Base-by-base conservation (phyloP, 805 yeast species). In the Alloascoidea africana region DNA sequence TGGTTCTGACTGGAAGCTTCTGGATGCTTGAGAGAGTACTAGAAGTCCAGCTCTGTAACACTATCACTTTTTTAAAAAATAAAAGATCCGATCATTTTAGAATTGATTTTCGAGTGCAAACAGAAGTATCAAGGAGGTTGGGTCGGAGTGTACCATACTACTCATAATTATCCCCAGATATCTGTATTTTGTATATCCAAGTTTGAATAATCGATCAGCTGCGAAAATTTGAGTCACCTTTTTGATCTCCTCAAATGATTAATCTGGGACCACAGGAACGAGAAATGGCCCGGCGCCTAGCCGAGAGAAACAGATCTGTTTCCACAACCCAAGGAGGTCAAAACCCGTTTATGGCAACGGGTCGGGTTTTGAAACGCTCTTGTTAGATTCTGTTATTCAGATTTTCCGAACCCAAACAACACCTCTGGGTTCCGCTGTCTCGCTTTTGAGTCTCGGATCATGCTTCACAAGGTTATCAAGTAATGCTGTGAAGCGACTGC, bases 181-280 rank as follows among this genome's bases (percentile, higher is more conserved):
- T n/a, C n/a, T n/a, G n/a, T n/a, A n/a, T n/a, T n/a, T n/a, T n/a
- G n/a, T n/a, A n/a, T n/a, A n/a, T n/a, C n/a, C n/a, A n/a, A n/a
- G n/a, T n/a, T n/a, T n/a, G n/a, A n/a, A n/a, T n/a, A n/a, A n/a
- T n/a, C n/a, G n/a, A n/a, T n/a, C n/a, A n/a, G n/a, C n/a, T n/a
- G n/a, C n/a, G n/a, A n/a, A n/a, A n/a, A n/a, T n/a, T n/a, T n/a
- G 30, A 23, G n/a, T n/a, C n/a, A 8, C 30, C 8, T n/a, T n/a
- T 23, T 23, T 23, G 30, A 23, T 23, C 30, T n/a, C n/a, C 30
- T 23, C 8, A 14, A 32, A 52, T 51, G 55, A 48, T 51, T 42
- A 43, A 40, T 27, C 40, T 52, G 2, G 56, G 56, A 2, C 35
- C 51, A 0, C 56, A 52, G 39, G 56, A 54, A 0, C 39, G 47